Evolutionary conservation across 2,329 filamentous ascomycete species (phyloP), one percentile per base, ranked within the genome.

Genomic region (Fusarium torreyae): DNA sequence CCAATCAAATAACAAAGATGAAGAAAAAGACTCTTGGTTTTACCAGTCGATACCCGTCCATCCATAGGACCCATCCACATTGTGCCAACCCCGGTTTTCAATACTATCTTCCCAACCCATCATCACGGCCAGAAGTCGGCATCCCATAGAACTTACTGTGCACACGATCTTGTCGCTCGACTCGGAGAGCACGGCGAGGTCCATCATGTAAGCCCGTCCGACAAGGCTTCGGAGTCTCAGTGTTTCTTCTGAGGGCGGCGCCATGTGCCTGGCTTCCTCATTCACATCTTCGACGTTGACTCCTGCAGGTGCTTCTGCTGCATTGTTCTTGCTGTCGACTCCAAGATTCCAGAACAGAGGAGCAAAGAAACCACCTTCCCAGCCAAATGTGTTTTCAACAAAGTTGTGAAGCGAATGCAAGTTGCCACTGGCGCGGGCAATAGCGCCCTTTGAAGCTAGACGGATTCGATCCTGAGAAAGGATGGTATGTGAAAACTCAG

Each of bases 311-410:
- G 77, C 76, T 51, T 79, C 78, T 22, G 74, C 79, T 15, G 77
- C 80, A 52, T 81, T 81, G 59, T 80, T 80, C 66, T 75, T 79
- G 79, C 82, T 74, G 78, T 83, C 58, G 68, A 79, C 45, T 6
- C 92, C 94, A 1, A 97, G 83, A 51, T 89, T 91, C 88, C 92
- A 94, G 79, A 97, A 97, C 80, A 96, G 90, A 73, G 89, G 87
- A 15, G 87, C 86, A 79, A 92, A 97, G 83, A 97, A 97, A 2
- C 94, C 94, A 18, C 94, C 93, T 77, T 97, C 93, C 93, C 93
- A 97, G 31, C 93, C 94, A 40, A 93, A 89, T 2, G 90, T 87
- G 75, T 94, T 91, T 62, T 94, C 92, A 36, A 92, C 86, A 76
- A 92, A 93, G 71, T 87, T 88, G 69, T 86, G 85, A 76, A 91